Percentiles rank a stretch among this genome's conserved stretches.
These are phyloP conservation scores for Incumbomyces lentus DNA, from an alignment of 2,329 filamentous ascomycete genomes.

Conservation along the genomic window DNA sequence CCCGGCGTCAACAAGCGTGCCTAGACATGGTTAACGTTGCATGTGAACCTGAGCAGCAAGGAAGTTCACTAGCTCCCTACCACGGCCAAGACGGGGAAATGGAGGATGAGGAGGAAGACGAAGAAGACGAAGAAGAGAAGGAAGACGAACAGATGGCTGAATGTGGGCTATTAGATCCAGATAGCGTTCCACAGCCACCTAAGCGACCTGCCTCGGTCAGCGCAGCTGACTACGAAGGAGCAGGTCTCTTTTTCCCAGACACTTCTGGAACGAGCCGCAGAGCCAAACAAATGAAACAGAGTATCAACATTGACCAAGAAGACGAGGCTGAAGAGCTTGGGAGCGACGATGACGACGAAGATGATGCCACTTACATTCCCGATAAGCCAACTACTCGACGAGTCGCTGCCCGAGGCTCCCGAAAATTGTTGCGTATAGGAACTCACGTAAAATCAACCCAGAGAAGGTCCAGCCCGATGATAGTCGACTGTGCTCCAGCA, in stretches of 20 bases:
- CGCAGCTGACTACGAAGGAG: not conserved
- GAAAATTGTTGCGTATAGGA: too few species aligned
- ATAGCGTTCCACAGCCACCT: not conserved
- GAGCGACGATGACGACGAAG: not conserved
- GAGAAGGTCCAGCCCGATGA: too few species aligned
- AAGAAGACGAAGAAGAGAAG: too few species aligned
- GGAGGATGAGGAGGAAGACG: not conserved
- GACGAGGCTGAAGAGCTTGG: not conserved
- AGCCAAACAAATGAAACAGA: conserved; percentile 1
- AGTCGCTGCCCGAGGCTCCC: too few species aligned
- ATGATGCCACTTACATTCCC: not conserved
- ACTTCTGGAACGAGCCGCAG: not conserved
- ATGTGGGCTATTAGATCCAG: not conserved
- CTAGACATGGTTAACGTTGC: not conserved
- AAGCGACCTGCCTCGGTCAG: not conserved
- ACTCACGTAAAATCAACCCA: too few species aligned
- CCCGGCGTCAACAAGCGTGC: not conserved
- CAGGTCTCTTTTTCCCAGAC: conserved; percentile 1
- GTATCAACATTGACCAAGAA: not conserved
- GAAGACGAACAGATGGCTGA: too few species aligned
- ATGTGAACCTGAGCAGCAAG: not conserved
- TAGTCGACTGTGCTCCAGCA: too few species aligned
- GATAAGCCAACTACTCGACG: too few species aligned
- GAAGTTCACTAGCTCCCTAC: not conserved
- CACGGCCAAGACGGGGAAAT: not conserved